Evolutionary conservation across 1,284 basidiomycete species (phyloP), one percentile per base, ranked within the genome.

Genomic region (Porodaedalea pini): DNA sequence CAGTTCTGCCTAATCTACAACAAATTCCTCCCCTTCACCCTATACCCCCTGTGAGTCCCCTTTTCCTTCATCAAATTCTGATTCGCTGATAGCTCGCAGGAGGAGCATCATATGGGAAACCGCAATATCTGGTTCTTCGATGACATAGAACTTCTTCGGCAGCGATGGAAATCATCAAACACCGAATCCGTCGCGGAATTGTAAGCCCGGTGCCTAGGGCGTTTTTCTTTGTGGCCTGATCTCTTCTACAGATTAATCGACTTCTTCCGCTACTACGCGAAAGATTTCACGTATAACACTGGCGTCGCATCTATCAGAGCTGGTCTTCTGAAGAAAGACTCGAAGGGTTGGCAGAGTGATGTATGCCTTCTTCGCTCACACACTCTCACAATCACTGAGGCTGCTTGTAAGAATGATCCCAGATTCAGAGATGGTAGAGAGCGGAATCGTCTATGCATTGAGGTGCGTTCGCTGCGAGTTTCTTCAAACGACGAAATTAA

Each of bases 121-220:
- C 77, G 86, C 73, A 92, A 94, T 74, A 89, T 86, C 65, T 94
- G 93, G 85, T 99, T 99, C 75, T 99, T 98, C 71, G 96, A 98
- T 76, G 96, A 99, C 71, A 89, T 97, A 67, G 94, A 97, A 66
- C 77, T 91, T 48, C 78, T 99, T 53, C 83, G 92, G 61, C 88
- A 91, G 69, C 85, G 90, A 66, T 99, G 96, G 94, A 86, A 86
- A 66, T 95, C 92, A n/a, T 84, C 89, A 64, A 98, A 98, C 73
- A 85, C 82, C 56, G 94, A 99, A 66, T 90, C 83, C 63, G 91
- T 98, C 54, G 96, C 94, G 62, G 95, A 98, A 72, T 76, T 99
- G 85, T 92, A 65, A 63, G 87, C 76, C 8, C 10, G 17, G 10
- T 25, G 39, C 19, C 40, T 51, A 17, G 27, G 41, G 45, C 51